Conservation (phyloP, 2,329 filamentous ascomycete genomes). For the Trichoderma citrinoviride region DNA sequence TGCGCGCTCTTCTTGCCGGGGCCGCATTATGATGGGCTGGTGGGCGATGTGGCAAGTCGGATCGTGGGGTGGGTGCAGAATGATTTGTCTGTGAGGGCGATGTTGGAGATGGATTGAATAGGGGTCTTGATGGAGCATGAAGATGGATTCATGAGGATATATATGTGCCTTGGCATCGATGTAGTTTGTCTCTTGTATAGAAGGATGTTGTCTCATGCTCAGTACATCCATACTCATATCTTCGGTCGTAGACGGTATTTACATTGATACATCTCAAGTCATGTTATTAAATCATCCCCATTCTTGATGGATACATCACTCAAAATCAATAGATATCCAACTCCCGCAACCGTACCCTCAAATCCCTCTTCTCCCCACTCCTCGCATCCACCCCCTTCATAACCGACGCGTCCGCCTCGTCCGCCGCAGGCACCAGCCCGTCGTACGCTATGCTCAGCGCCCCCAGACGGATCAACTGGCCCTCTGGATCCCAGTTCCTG, state of each 20-base stretch:
- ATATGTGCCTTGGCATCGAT: no score
- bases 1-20: slow-evolving; percentile 76
- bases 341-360: slow-evolving; percentile 34
- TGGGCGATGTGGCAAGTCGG: slow-evolving; percentile 68
- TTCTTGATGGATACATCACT: background rate
- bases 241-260: background rate
- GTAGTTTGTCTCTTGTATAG: no score
- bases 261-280: background rate
- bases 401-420: slow-evolving; percentile 28
- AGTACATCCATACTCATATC: background rate
- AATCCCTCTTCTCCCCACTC: slow-evolving; percentile 26
- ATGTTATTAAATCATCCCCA: background rate
- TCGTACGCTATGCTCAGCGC: slow-evolving; percentile 31
- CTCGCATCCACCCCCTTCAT: slow-evolving; percentile 32
- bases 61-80: slow-evolving; percentile 70
- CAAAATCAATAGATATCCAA: slow-evolving; percentile 36
- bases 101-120: slow-evolving; percentile 29
- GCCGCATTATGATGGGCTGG: slow-evolving; percentile 70
- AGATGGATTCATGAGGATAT: no score
- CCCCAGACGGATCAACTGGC: slow-evolving; percentile 34
- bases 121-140: no score
- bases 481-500: slow-evolving; percentile 30
- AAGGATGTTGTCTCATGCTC: background rate
- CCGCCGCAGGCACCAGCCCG: slow-evolving; percentile 27
- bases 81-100: slow-evolving; percentile 48